Evolutionary conservation across 352 stramenopile species (phyloP).

Genomic region (Stramenopiles sp.): DNA sequence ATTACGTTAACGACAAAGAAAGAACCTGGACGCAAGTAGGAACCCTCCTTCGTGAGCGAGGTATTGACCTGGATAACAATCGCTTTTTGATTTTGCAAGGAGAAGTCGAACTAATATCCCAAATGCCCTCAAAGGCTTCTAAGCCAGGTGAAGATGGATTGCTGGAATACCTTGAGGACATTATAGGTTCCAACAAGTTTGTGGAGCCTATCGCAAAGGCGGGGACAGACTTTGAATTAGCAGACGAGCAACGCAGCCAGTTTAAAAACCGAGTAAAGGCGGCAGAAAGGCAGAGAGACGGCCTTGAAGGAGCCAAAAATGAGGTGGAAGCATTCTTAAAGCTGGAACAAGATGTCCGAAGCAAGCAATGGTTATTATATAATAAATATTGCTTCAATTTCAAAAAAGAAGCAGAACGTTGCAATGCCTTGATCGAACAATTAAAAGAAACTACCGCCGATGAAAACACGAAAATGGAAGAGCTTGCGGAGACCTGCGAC

Average conservation of each 20-base stretch:
- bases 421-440: constrained; percentile 39
- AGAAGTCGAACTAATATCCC: constrained; percentile 90
- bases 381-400: constrained; percentile 70
- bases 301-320: constrained; percentile 71
- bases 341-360: constrained; percentile 84
- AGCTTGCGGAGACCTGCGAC: constrained; percentile 39
- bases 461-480: too few relatives aligned
- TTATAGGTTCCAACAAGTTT: constrained; percentile 96
- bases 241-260: too few relatives aligned
- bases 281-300: constrained; percentile 86
- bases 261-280: constrained; percentile 95
- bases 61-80: constrained; percentile 99
- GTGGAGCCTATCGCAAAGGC: constrained; percentile 78
- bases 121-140: constrained; percentile 95
- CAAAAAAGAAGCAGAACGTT: constrained; percentile 39
- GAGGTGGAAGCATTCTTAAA: constrained; percentile 79
- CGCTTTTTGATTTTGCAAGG: constrained; percentile 95
- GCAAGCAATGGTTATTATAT: constrained; percentile 87
- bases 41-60: constrained; percentile 69
- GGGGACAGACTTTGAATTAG: constrained; percentile 77
- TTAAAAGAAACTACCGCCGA: constrained; percentile 42
- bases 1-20: constrained; percentile 77
- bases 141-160: constrained; percentile 83
- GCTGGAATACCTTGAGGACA: constrained; percentile 98
- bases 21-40: constrained; percentile 84